Base-by-base conservation (phyloP, 306 rosid species). In the Gleditsia sinensis region DNA sequence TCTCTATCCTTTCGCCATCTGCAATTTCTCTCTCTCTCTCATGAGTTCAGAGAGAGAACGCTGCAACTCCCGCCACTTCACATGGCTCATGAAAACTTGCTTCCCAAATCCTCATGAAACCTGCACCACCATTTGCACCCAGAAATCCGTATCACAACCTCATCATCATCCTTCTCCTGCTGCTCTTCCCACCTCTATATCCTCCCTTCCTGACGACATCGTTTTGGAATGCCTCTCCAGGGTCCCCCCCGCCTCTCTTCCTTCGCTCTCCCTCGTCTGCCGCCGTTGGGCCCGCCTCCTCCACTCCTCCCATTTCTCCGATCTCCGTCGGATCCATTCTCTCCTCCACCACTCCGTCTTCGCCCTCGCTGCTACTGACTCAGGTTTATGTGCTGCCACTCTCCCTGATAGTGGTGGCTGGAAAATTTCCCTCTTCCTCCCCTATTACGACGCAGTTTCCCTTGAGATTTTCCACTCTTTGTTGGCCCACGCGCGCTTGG, bases 81-180 rank as follows among this genome's bases (percentile, higher is more conserved):
- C 97, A 62, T 88, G 97, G 94, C 78, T 88, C 9, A 71, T 88
- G 83, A 91, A 88, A 45, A 85, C 97, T 12, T 91, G 97, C 55
- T 81, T 87, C 79, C 94, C 94, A 30, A 59, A 54, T 5, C 34
- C 37, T 7, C 30, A 0, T 17, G 13, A 17, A 42, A 9, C 66
- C 0, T 6, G 43, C 43, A 32, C 66, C 66, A 16, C 45, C 45
- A 39, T 39, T 39, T n/a, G n/a, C n/a, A n/a, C n/a, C n/a, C n/a
- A n/a, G n/a, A n/a, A n/a, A n/a, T n/a, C n/a, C n/a, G 13, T 59
- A 8, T 59, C 43, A 0, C n/a, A n/a, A n/a, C 3, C 76, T 17
- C 75, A 59, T 0, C 55, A 65, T 9, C 75, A 57, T 24, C 45
- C 30, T 34, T 39, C 19, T 2, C 3, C 43, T 40, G 4, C 32